Conservation (phyloP, 306 rosid species). For the Vigna radiata region DNA sequence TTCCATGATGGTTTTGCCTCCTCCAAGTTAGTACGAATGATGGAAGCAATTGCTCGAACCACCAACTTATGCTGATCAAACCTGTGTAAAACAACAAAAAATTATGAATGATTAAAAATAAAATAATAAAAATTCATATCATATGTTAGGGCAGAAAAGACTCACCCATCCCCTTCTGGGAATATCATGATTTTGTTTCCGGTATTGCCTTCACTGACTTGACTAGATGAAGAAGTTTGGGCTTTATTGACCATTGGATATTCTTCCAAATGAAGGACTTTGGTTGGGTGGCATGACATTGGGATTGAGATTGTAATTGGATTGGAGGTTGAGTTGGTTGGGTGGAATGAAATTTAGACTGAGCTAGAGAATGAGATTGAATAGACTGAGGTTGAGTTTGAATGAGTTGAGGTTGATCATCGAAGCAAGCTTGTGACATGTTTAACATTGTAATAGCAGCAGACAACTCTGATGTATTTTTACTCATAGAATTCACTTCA, state of each 20-base stretch:
- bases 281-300: too few relatives aligned
- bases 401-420: neutral
- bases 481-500: neutral
- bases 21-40: constrained; percentile 27
- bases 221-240: constrained; percentile 17
- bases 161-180: constrained; percentile 44
- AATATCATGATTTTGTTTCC: constrained; percentile 9
- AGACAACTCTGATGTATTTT: constrained; percentile 3
- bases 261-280: neutral
- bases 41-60: constrained; percentile 18
- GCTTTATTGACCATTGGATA: neutral
- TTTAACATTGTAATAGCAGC: constrained; percentile 1
- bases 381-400: neutral
- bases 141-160: neutral
- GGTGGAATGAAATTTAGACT: neutral
- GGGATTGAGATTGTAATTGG: too few relatives aligned
- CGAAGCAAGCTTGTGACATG: neutral
- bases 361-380: neutral
- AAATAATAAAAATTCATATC: neutral
- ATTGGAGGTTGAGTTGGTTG: too few relatives aligned
- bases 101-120: neutral
- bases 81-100: constrained; percentile 18
- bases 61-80: constrained; percentile 36
- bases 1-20: constrained; percentile 38
- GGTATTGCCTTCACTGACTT: neutral